These are phyloP conservation scores for Asterochloris erici DNA, from an alignment of 139 green algal species.

Conservation along the genomic window DNA sequence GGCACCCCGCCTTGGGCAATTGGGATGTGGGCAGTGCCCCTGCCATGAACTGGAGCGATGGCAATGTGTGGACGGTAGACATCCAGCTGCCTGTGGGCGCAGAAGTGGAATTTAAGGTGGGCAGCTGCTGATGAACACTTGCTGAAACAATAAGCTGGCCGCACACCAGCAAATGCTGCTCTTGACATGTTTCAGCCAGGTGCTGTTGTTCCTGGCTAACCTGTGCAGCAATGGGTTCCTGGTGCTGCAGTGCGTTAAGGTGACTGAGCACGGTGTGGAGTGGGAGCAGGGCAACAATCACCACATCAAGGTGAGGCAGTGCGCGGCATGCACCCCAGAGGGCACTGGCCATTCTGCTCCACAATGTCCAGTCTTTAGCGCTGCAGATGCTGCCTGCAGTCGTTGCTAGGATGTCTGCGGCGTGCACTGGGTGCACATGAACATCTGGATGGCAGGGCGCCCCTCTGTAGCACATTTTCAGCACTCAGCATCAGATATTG, in stretches of 20 bases:
- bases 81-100: constrained; percentile 31
- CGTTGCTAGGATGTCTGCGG: too few species aligned
- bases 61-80: constrained; percentile 43
- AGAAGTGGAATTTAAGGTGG: constrained; percentile 48
- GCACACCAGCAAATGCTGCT: neutral
- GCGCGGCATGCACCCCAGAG: neutral
- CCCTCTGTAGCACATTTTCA: too few species aligned
- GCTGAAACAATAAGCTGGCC: neutral
- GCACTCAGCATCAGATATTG: too few species aligned
- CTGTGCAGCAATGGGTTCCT: neutral
- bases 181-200: too few species aligned
- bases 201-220: too few species aligned
- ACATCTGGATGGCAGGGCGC: too few species aligned
- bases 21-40: constrained; percentile 38
- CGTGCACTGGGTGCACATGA: too few species aligned
- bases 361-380: too few species aligned
- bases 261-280: constrained; percentile 9
- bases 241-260: constrained; percentile 41
- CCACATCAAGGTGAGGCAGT: constrained; percentile 41
- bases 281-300: constrained; percentile 72
- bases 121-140: neutral
- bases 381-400: too few species aligned
- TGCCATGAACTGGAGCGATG: constrained; percentile 48
- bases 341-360: too few species aligned
- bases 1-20: constrained; percentile 28